These are phyloP conservation scores for Tylopilus subfusipes DNA, from an alignment of 768 basidiomycete genomes.

Conservation along the genomic window DNA sequence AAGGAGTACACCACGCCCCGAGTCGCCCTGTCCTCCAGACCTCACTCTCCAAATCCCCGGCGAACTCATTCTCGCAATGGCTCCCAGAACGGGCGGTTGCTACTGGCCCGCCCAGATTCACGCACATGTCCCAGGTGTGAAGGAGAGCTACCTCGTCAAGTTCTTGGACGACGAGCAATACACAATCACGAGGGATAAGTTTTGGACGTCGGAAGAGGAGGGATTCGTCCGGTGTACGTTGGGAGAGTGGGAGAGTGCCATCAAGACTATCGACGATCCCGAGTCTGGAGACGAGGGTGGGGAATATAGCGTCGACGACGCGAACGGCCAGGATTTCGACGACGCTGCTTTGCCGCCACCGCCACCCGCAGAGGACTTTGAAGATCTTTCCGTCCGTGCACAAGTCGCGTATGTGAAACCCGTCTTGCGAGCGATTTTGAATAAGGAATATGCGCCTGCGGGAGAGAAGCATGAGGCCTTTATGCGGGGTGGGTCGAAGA, in stretches of 20 bases:
- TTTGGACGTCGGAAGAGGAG: conserved; percentile 55
- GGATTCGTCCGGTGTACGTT: conserved; percentile 65
- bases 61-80: conserved; percentile 56
- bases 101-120: conserved; percentile 72
- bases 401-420: conserved; percentile 69
- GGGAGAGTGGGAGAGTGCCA: conserved; percentile 51
- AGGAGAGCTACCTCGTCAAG: conserved; percentile 50
- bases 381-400: conserved; percentile 44
- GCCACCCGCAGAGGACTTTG: conserved; percentile 48
- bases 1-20: conserved; percentile 12
- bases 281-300: conserved; percentile 33
- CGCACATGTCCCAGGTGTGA: conserved; percentile 39
- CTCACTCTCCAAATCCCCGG: conserved; percentile 57
- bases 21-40: conserved; percentile 46
- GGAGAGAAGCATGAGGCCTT: conserved; percentile 47
- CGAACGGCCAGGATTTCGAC: conserved; percentile 18
- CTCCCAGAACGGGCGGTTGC: conserved; percentile 26
- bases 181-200: conserved; percentile 46
- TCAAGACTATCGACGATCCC: conserved; percentile 26
- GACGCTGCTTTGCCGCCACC: conserved; percentile 30
- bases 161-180: conserved; percentile 53
- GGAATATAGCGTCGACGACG: conserved; percentile 30
- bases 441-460: conserved; percentile 53
- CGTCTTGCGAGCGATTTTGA: conserved; percentile 57
- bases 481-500: conserved; percentile 53